These are phyloP conservation scores for Pyrenophora tritici-repentis DNA, from an alignment of 2,329 filamentous ascomycete species.

Conservation along the genomic window DNA sequence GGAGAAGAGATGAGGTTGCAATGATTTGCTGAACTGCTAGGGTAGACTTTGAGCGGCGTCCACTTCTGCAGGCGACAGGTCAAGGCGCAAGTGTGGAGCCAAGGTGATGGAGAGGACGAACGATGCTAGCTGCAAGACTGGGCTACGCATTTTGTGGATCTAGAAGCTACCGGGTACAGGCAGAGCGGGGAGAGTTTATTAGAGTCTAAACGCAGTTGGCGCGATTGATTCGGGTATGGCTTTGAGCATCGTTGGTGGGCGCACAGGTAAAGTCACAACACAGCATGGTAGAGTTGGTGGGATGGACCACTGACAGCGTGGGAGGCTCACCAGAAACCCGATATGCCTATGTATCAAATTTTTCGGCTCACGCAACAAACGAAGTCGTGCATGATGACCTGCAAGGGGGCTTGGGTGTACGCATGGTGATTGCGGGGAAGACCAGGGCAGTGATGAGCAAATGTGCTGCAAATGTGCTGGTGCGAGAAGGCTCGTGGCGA, in stretches of 20 bases:
- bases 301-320: constrained; percentile 31
- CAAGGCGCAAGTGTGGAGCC: constrained; percentile 24
- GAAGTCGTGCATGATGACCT: constrained; percentile 48
- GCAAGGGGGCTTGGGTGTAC: constrained; percentile 42
- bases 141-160: constrained; percentile 37
- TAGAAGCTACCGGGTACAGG: constrained; percentile 25
- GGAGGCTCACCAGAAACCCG: constrained; percentile 37
- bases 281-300: constrained; percentile 20
- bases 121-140: constrained; percentile 22
- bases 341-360: constrained; percentile 27
- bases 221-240: constrained; percentile 34
- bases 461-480: constrained; percentile 11
- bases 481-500: constrained; percentile 27
- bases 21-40: constrained; percentile 20
- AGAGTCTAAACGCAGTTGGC: constrained; percentile 45
- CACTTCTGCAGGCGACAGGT: constrained; percentile 32
- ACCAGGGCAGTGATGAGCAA: constrained; percentile 26
- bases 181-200: constrained; percentile 41
- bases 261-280: constrained; percentile 40
- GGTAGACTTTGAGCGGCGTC: constrained; percentile 22
- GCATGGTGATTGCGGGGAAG: constrained; percentile 48
- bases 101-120: constrained; percentile 21
- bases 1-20: constrained; percentile 10
- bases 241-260: constrained; percentile 34
- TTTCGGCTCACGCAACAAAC: constrained; percentile 40